Evolutionary conservation across 768 basidiomycete species (phyloP).

Genomic region (Agrocybe pediades): DNA sequence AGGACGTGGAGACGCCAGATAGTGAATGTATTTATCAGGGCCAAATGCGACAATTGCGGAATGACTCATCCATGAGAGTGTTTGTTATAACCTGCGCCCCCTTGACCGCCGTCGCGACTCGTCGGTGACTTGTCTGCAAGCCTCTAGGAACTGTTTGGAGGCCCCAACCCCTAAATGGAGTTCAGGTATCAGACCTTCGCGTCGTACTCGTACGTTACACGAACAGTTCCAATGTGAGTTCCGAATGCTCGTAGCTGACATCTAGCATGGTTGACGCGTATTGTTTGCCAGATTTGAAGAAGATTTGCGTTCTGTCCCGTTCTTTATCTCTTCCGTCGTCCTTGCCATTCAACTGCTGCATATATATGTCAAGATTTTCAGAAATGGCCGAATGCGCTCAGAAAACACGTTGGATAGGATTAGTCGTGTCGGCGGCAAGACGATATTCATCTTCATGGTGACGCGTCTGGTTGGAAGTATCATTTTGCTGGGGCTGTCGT

Average conservation of each 20-base stretch:
- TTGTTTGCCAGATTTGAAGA: conserved; percentile 8
- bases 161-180: background rate
- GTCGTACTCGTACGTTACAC: background rate
- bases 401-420: background rate
- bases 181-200: background rate
- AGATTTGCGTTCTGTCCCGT: conserved; percentile 8
- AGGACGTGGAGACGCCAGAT: too few relatives aligned
- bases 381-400: background rate
- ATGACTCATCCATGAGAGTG: too few relatives aligned
- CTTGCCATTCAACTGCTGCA: conserved; percentile 2
- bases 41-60: too few relatives aligned
- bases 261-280: background rate
- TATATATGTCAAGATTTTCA: background rate
- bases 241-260: background rate
- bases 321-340: conserved; percentile 5
- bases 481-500: conserved; percentile 9
- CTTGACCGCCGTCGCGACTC: too few relatives aligned
- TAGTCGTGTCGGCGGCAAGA: conserved; percentile 3
- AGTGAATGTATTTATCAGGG: too few relatives aligned
- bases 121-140: too few relatives aligned
- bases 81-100: too few relatives aligned
- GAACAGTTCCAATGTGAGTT: background rate
- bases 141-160: too few relatives aligned
- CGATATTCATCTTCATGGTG: conserved; percentile 12
- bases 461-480: conserved; percentile 15